A percentile compares a stretch with the other conserved stretches of the same genome.
Conservation (phyloP, 306 rosid species). For the Gleditsia sinensis region DNA sequence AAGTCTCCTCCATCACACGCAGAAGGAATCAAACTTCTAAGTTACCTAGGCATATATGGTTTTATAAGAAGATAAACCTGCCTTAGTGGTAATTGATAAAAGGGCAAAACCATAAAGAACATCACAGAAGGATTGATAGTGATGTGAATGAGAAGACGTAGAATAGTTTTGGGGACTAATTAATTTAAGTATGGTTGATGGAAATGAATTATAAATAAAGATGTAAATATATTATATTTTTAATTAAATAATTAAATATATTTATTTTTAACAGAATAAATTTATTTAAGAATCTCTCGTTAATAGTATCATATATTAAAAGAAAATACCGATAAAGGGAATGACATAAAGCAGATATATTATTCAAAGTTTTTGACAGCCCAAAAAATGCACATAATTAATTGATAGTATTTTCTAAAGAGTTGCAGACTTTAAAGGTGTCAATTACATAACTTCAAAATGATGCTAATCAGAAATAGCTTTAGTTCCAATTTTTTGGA, state of each 20-base stretch:
- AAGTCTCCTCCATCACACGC: constrained; percentile 4
- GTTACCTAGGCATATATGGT: background rate
- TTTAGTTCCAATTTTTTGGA: constrained; percentile 25
- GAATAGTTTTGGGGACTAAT: background rate
- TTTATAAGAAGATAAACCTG: background rate
- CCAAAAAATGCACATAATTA: constrained; percentile 10
- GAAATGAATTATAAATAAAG: too few species aligned
- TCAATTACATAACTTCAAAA: too few species aligned
- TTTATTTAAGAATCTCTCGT: too few species aligned
- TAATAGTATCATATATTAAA: too few species aligned
- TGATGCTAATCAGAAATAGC: constrained; percentile 2
- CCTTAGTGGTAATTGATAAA: too few species aligned
- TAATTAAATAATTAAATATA: too few species aligned
- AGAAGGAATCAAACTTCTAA: constrained; percentile 16
- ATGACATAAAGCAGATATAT: background rate
- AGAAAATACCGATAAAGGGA: constrained; percentile 7
- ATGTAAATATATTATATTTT: too few species aligned
- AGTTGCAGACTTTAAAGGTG: too few species aligned
- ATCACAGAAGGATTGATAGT: too few species aligned
- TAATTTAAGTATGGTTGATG: background rate
- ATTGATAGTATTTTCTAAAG: too few species aligned
- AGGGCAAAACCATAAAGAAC: too few species aligned
- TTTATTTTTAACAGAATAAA: too few species aligned
- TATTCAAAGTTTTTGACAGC: constrained; percentile 34
- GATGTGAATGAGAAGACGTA: background rate